Conservation (phyloP, 2,329 filamentous ascomycete species). For the Colletotrichum sp. region DNA sequence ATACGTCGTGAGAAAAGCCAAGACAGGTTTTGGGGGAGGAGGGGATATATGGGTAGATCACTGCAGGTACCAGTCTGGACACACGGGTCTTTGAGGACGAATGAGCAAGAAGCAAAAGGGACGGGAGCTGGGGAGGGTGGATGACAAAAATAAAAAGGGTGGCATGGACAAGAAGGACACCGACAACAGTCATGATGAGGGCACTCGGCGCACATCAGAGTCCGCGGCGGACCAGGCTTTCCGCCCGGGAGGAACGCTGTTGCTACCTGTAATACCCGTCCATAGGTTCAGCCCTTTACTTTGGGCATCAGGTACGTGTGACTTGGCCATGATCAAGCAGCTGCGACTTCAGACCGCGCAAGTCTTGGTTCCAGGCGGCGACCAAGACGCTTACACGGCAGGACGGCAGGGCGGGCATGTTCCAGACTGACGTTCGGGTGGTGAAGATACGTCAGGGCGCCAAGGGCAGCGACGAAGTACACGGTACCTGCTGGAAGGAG, state of each 20-base stretch:
- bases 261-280: not conserved
- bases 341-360: not conserved
- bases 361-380: not conserved
- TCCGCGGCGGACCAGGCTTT: not conserved
- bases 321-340: not conserved
- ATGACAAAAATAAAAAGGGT: not conserved
- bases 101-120: not conserved
- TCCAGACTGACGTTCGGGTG: not conserved
- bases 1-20: not conserved
- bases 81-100: not conserved
- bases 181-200: constrained; percentile 9
- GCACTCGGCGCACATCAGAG: not conserved
- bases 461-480: not conserved
- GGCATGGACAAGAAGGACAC: not conserved
- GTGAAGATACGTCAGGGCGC: not conserved
- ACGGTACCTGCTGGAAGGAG: not conserved
- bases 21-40: not conserved
- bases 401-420: not conserved
- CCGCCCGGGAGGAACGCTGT: not conserved
- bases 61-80: not conserved
- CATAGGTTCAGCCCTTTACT: not conserved
- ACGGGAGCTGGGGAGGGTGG: not conserved
- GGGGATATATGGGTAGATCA: not conserved
- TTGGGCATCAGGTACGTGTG: not conserved
- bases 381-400: constrained; percentile 7